Percentiles rank a stretch among this genome's conserved stretches.
Evolutionary conservation across 257 asterid genomes (phyloP).

Genomic region (Fraxinus cuspidata): DNA sequence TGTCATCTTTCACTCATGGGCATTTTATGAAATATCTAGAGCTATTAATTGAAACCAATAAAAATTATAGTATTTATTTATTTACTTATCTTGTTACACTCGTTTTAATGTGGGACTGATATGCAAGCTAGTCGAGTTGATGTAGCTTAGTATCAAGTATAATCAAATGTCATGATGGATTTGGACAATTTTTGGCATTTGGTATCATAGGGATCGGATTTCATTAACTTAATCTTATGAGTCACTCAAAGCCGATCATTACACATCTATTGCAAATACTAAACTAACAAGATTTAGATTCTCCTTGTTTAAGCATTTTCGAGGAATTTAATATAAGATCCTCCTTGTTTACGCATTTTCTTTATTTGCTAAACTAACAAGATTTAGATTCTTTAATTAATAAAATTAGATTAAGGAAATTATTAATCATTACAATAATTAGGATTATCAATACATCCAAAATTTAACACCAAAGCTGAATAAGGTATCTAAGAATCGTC

Average conservation of each 20-base stretch:
- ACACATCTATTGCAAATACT: neutral
- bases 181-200: conserved; percentile 4
- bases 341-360: conserved; percentile 1
- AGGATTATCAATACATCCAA: conserved; percentile 25
- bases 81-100: neutral
- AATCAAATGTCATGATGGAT: neutral
- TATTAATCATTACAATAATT: conserved; percentile 24
- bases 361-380: conserved; percentile 22
- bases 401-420: conserved; percentile 20
- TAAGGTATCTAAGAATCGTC: conserved; percentile 24
- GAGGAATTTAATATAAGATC: neutral
- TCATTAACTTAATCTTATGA: conserved; percentile 14
- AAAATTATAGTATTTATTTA: too few relatives aligned
- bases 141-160: neutral
- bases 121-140: too few relatives aligned
- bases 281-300: too few relatives aligned
- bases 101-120: neutral
- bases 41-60: neutral
- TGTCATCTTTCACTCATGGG: neutral
- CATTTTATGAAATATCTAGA: neutral
- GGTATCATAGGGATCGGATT: conserved; percentile 29
- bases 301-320: too few relatives aligned
- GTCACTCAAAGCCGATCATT: conserved; percentile 25
- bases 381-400: conserved; percentile 21
- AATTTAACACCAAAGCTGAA: conserved; percentile 7